A percentile compares a stretch with the other conserved stretches of the same genome.
Conservation (phyloP, 805 yeast species). For the Sungouiella blattae region DNA sequence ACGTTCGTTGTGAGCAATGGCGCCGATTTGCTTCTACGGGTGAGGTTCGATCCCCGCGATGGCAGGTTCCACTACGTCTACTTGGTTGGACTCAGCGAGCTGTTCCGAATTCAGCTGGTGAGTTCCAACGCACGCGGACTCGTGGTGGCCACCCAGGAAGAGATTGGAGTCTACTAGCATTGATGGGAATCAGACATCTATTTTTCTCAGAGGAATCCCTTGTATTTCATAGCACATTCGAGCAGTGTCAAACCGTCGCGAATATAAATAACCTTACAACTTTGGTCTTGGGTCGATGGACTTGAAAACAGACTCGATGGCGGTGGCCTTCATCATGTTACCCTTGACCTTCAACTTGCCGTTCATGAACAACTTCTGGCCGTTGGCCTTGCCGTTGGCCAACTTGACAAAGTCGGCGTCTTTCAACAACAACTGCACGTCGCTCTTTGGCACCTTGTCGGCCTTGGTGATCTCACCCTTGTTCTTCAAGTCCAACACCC, state of each 20-base stretch:
- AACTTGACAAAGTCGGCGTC: conserved; percentile 71
- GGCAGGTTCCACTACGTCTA: conserved; percentile 7
- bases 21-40: conserved; percentile 20
- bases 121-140: not conserved
- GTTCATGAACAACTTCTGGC: conserved; percentile 78
- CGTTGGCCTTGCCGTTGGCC: conserved; percentile 75
- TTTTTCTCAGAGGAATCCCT: not conserved
- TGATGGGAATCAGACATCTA: not conserved
- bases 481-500: conserved; percentile 21
- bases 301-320: conserved; percentile 66
- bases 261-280: conserved; percentile 26
- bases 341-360: conserved; percentile 88
- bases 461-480: conserved; percentile 13
- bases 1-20: conserved; percentile 19
- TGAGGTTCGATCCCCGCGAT: conserved; percentile 7
- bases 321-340: conserved; percentile 85
- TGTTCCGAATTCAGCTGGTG: conserved; percentile 16
- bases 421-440: conserved; percentile 59
- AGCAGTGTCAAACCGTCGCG: conserved; percentile 1
- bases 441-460: conserved; percentile 38
- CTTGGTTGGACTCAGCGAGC: conserved; percentile 24
- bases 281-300: conserved; percentile 41
- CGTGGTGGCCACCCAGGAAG: conserved; percentile 9
- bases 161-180: conserved; percentile 4
- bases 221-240: conserved; percentile 6